Evolutionary conservation across 768 basidiomycete species (phyloP).

Genomic region (Phylloporus rhodoxanthus): DNA sequence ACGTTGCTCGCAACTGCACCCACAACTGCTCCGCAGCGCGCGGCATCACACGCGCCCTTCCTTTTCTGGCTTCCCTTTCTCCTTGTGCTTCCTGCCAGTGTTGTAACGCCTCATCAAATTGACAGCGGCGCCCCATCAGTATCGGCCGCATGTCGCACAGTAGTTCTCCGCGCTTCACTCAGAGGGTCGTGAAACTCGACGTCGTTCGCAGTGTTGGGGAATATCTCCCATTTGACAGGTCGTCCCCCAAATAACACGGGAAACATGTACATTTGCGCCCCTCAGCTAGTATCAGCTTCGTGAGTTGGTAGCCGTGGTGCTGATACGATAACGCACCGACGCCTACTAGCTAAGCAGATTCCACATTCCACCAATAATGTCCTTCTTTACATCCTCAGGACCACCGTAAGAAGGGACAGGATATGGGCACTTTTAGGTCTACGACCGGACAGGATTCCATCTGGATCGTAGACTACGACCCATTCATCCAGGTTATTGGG

Average conservation of each 20-base stretch:
- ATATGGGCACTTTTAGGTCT: too few relatives aligned
- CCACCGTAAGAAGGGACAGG: too few relatives aligned
- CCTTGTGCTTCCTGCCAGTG: neutral
- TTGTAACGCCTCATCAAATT: neutral
- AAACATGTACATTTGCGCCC: neutral
- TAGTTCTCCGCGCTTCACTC: neutral
- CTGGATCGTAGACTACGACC: too few relatives aligned
- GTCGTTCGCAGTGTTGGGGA: neutral
- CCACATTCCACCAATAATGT: too few relatives aligned
- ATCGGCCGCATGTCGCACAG: neutral
- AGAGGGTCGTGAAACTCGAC: neutral
- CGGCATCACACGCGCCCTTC: neutral
- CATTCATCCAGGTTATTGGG: too few relatives aligned
- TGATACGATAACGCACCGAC: too few relatives aligned
- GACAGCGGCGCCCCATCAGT: neutral
- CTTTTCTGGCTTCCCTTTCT: slow-evolving; percentile 2
- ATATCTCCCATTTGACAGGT: neutral
- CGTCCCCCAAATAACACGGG: too few relatives aligned
- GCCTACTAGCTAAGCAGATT: too few relatives aligned
- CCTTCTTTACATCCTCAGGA: too few relatives aligned
- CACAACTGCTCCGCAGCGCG: neutral
- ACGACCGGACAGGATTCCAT: too few relatives aligned
- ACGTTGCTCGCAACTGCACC: slow-evolving; percentile 8
- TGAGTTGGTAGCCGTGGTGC: too few relatives aligned
- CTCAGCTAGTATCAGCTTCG: too few relatives aligned